Conservation (phyloP, 1,139 yeast genomes). For the Yamadazyma kanchanaburiensis region DNA sequence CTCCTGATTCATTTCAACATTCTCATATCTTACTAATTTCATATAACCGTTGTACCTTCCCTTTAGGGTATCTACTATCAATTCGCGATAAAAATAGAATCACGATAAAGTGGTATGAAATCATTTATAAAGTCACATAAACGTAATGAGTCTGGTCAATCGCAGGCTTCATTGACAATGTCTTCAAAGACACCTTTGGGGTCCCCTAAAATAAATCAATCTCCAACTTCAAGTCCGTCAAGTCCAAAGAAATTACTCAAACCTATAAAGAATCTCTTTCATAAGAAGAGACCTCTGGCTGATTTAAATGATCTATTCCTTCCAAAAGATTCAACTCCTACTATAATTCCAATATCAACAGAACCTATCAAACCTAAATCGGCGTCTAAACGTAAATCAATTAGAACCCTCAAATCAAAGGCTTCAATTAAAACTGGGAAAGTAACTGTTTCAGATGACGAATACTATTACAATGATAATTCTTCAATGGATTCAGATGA, state of each 20-base stretch:
- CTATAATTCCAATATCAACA: too few relatives aligned
- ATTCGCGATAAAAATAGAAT: slow-evolving; percentile 4
- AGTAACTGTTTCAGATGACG: slow-evolving; percentile 1
- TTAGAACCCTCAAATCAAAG: slow-evolving; percentile 6
- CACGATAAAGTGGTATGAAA: slow-evolving; percentile 26
- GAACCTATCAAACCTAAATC: too few relatives aligned
- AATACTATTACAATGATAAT: slow-evolving; percentile 5
- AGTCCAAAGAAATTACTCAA: slow-evolving; percentile 40
- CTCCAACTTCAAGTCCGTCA: slow-evolving; percentile 9
- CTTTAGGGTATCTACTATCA: neutral
- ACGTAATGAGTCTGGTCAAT: slow-evolving; percentile 22
- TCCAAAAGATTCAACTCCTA: too few relatives aligned
- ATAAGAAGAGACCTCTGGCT: slow-evolving; percentile 10
- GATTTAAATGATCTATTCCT: slow-evolving; percentile 5
- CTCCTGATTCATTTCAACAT: neutral
- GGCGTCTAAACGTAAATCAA: neutral
- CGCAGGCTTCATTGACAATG: slow-evolving; percentile 9
- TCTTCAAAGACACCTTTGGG: slow-evolving; percentile 15
- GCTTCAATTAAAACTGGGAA: slow-evolving; percentile 3
- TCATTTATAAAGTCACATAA: slow-evolving; percentile 47
- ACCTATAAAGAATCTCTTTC: slow-evolving; percentile 41
- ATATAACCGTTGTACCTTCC: neutral
- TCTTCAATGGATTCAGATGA: slow-evolving; percentile 11
- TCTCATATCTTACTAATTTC: neutral
- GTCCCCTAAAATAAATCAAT: slow-evolving; percentile 20